Conservation (phyloP, 2,329 filamentous ascomycete species). For the Macrophomina pseudophaseolina region DNA sequence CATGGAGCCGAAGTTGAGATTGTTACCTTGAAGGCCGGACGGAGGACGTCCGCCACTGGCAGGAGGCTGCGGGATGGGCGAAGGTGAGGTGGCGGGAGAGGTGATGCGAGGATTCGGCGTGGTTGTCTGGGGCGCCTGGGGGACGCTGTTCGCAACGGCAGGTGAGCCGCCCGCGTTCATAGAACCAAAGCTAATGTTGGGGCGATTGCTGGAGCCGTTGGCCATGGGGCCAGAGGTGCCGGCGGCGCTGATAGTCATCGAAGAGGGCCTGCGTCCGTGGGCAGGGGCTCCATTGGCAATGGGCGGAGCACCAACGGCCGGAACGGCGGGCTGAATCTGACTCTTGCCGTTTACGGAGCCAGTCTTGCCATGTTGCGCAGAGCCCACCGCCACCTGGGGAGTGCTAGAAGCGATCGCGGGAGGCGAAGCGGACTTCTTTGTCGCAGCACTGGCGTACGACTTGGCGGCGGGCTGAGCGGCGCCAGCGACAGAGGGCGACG, state of each 20-base stretch:
- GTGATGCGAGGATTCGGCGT: slow-evolving; percentile 73
- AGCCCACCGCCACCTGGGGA: slow-evolving; percentile 61
- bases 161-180: slow-evolving; percentile 66
- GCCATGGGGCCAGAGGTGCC: slow-evolving; percentile 75
- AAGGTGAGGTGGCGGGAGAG: slow-evolving; percentile 87
- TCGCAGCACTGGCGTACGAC: slow-evolving; percentile 68
- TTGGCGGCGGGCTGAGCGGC: slow-evolving; percentile 61
- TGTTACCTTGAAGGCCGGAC: slow-evolving; percentile 72
- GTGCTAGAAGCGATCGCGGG: slow-evolving; percentile 57
- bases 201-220: slow-evolving; percentile 71
- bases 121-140: slow-evolving; percentile 68
- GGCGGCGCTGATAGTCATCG: slow-evolving; percentile 88
- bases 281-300: slow-evolving; percentile 69
- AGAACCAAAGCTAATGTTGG: slow-evolving; percentile 80
- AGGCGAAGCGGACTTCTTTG: slow-evolving; percentile 59
- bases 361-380: slow-evolving; percentile 50
- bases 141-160: slow-evolving; percentile 69
- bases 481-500: slow-evolving; percentile 58
- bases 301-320: slow-evolving; percentile 61
- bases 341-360: slow-evolving; percentile 77
- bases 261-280: slow-evolving; percentile 84
- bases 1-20: slow-evolving; percentile 82
- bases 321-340: slow-evolving; percentile 71
- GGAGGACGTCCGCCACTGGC: slow-evolving; percentile 85
- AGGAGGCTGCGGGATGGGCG: slow-evolving; percentile 87